Evolutionary conservation across 164 flowering plant genomes (phyloP), one percentile per base, ranked within the genome.

Genomic region (Magnolia changhungtana): DNA sequence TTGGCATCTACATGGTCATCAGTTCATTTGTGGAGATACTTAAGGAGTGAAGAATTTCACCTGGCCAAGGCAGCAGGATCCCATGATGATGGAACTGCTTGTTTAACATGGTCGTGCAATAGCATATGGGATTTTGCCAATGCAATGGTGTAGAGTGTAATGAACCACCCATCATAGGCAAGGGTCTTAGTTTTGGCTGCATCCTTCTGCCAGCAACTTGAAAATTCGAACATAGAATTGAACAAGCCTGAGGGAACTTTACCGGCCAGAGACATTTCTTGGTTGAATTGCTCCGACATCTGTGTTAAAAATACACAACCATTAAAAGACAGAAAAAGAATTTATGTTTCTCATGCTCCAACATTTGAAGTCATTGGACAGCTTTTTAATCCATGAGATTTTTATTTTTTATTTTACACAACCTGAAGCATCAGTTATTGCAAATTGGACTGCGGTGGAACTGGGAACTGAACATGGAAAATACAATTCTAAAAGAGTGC

Each of bases 271-370:
- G 94, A 86, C 72, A 95, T 73, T 67, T 91, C 97, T 85, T 92
- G 98, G 82, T 95, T 95, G 85, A 92, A 92, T 76, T 92, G 97
- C 90, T 92, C 98, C 18, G 95, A 90, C 98, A 95, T 93, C 98
- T 93, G 84, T 37, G 72, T 69, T 71, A 76, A 37, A 63, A 73
- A n/a, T 59, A 37, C 67, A 49, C 29, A 49, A 50, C 10, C n/a
- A 20, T 23, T 14, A 50, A 52, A 23, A 52, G 11, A 52, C 45
- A 37, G 45, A 37, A 37, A 37, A 37, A 37, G 45, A 37, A 37
- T 37, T 37, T 37, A 37, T 37, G 7, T 37, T 37, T 37, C 45
- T 37, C 45, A 37, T 37, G 45, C 45, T 37, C 45, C 45, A 37
- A 37, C 45, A 37, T 37, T 37, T 37, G 45, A 37, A 5, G 45